These are phyloP conservation scores for Taxillus chinensis DNA, from an alignment of 164 flowering plant genomes.

Conservation along the genomic window DNA sequence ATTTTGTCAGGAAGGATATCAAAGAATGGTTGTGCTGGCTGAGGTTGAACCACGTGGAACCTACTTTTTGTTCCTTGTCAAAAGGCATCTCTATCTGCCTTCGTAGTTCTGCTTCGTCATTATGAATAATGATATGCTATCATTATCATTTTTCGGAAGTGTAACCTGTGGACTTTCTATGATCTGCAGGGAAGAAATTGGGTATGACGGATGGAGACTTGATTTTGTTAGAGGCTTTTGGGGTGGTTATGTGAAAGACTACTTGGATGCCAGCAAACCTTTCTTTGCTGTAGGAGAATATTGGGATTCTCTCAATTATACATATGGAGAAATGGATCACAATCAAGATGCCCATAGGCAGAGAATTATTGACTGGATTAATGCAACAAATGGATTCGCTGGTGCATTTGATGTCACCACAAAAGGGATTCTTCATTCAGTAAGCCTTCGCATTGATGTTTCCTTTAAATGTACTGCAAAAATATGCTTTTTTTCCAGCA, in stretches of 20 bases:
- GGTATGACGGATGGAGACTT: slow-evolving; percentile 99
- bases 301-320: slow-evolving; percentile 95
- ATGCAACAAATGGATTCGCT: slow-evolving; percentile 81
- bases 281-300: slow-evolving; percentile 95
- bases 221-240: slow-evolving; percentile 98
- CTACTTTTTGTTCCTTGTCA: too few relatives aligned
- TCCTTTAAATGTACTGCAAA: background rate
- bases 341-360: slow-evolving; percentile 97
- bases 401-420: slow-evolving; percentile 99
- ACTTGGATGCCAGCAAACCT: slow-evolving; percentile 82
- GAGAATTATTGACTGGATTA: slow-evolving; percentile 95
- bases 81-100: too few relatives aligned
- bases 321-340: slow-evolving; percentile 85
- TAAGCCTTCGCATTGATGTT: slow-evolving; percentile 27
- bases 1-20: slow-evolving; percentile 87
- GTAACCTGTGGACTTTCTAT: slow-evolving; percentile 2
- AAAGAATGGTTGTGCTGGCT: slow-evolving; percentile 93
- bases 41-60: slow-evolving; percentile 31
- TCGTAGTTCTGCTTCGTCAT: too few relatives aligned
- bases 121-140: too few relatives aligned
- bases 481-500: too few relatives aligned
- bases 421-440: slow-evolving; percentile 93
- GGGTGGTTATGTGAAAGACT: slow-evolving; percentile 99
- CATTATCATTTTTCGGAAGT: too few relatives aligned
- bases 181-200: slow-evolving; percentile 75